These are phyloP conservation scores for Xylaria curta DNA, from an alignment of 495 filamentous ascomycete genomes.

Conservation along the genomic window DNA sequence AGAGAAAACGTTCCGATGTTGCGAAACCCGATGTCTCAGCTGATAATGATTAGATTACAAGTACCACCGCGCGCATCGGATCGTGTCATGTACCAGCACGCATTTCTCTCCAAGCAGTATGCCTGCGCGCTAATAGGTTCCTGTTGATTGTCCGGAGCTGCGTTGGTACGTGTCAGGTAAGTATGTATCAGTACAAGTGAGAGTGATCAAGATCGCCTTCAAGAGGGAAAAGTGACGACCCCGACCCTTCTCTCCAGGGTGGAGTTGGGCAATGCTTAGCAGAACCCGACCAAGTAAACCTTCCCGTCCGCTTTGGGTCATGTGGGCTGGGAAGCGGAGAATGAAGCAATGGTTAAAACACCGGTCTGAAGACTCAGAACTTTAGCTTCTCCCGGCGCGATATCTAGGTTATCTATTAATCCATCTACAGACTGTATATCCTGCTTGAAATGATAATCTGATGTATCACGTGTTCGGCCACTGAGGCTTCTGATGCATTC, in stretches of 20 bases:
- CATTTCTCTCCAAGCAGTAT: not conserved
- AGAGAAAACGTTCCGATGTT: conserved; percentile 24
- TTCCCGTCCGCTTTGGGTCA: not conserved
- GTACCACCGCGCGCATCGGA: conserved; percentile 9
- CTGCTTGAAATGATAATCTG: not conserved
- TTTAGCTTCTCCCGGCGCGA: not conserved
- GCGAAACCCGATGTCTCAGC: conserved; percentile 16
- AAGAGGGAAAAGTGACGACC: not conserved
- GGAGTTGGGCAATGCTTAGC: conserved; percentile 2
- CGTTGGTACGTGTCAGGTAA: not conserved
- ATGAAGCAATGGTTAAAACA: not conserved
- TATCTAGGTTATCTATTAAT: not conserved
- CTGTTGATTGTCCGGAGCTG: not conserved
- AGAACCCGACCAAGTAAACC: not conserved
- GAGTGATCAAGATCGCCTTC: not conserved
- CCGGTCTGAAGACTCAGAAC: too few relatives aligned
- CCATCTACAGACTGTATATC: not conserved
- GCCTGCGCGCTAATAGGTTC: not conserved
- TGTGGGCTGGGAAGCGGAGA: conserved; percentile 2
- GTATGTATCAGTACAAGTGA: not conserved
- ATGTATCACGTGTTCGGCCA: not conserved
- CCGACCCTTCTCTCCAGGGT: not conserved
- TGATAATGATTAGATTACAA: conserved; percentile 3
- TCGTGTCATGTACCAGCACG: conserved; percentile 14
- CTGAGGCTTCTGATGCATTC: not conserved